phyloP scores from a whole-genome alignment of 495 filamentous ascomycete genomes.

The Daldinia concentrica region DNA sequence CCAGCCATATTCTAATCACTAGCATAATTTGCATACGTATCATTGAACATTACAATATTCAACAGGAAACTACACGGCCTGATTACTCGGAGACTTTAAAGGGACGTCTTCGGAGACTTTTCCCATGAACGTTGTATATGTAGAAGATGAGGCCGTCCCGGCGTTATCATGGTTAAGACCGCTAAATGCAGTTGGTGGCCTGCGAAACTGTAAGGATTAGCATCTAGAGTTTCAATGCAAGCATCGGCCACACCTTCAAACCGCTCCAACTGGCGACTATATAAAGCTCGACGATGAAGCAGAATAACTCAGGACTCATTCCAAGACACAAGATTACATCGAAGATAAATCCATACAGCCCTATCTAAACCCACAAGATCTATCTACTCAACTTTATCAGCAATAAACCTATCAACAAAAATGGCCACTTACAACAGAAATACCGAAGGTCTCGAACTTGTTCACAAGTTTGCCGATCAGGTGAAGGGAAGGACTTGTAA shows the following conservation, averaged over 20 bases:
- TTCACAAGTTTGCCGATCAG: conserved; percentile 48
- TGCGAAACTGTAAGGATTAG: not conserved
- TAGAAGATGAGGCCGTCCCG: conserved; percentile 7
- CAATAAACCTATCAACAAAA: conserved; percentile 16
- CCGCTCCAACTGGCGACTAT: not conserved
- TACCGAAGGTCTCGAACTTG: conserved; percentile 49
- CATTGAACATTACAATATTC: not conserved
- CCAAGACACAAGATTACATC: not conserved
- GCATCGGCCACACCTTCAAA: conserved; percentile 7
- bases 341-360: not conserved
- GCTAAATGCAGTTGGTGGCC: conserved; percentile 6
- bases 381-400: not conserved
- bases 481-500: conserved; percentile 53
- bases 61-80: not conserved
- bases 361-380: not conserved
- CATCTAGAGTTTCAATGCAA: not conserved
- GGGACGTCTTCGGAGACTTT: not conserved
- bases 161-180: conserved; percentile 30
- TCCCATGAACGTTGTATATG: not conserved
- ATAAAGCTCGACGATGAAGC: conserved; percentile 13
- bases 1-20: not conserved
- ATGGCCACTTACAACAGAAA: conserved; percentile 39
- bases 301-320: not conserved
- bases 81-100: not conserved
- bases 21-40: not conserved